phyloP scores from a whole-genome alignment of 371 early-diverging fungal species.

The Apophysomyces elegans region DNA sequence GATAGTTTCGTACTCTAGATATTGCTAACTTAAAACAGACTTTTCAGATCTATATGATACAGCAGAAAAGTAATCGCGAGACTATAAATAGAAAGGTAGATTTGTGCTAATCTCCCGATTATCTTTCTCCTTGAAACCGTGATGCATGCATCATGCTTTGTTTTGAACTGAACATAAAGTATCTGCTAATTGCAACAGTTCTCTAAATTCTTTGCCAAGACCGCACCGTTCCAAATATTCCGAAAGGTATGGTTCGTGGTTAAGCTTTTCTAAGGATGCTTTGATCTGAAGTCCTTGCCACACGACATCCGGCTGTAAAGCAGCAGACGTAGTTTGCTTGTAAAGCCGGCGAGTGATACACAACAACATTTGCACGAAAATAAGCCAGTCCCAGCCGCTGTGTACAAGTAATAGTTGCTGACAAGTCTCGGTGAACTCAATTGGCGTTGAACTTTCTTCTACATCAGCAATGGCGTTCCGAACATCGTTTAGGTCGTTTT shows the following conservation, averaged over 20 bases:
- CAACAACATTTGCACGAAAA: slow-evolving; percentile 24
- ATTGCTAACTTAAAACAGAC: too few species aligned
- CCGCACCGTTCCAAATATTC: slow-evolving; percentile 12
- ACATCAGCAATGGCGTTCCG: slow-evolving; percentile 60
- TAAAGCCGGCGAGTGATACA: slow-evolving; percentile 21
- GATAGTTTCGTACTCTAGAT: too few species aligned
- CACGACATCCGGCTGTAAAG: slow-evolving; percentile 16
- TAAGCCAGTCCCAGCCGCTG: slow-evolving; percentile 66
- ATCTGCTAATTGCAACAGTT: not conserved
- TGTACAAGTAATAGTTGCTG: slow-evolving; percentile 56
- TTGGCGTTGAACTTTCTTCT: slow-evolving; percentile 42
- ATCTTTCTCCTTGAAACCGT: not conserved
- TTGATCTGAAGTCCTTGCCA: slow-evolving; percentile 24
- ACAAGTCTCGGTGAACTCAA: slow-evolving; percentile 55
- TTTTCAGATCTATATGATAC: too few species aligned
- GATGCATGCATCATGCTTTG: not conserved
- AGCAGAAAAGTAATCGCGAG: too few species aligned
- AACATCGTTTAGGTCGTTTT: slow-evolving; percentile 54
- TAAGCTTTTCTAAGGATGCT: slow-evolving; percentile 6
- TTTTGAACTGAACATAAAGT: not conserved
- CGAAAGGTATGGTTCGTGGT: not conserved
- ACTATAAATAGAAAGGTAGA: too few species aligned
- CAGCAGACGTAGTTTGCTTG: not conserved
- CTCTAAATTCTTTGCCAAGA: not conserved
- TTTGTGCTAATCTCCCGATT: too few species aligned